Evolutionary conservation across 1,284 basidiomycete genomes (phyloP), one percentile per base, ranked within the genome.

Genomic region (Leccinum cinnamomeum): DNA sequence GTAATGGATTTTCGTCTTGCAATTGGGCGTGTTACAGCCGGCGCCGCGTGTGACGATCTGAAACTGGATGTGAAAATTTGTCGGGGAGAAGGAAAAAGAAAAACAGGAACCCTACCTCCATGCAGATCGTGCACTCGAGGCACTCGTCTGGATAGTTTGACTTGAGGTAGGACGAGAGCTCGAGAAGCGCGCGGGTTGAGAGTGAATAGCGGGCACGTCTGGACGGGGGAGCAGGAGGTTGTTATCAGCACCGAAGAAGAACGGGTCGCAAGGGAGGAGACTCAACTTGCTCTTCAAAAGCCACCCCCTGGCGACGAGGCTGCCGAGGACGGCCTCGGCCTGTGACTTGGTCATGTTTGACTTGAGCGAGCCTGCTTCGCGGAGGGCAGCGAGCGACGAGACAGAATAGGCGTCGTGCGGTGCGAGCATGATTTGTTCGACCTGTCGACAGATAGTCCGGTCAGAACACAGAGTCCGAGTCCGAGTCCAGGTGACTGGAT

Each of bases 351-450:
- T 86, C 82, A 95, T 88, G 63, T 79, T 87, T 0, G 84, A 78
- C 69, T 86, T 88, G 50, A 91, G 77, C 37, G 80, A 70, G 62
- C 78, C 80, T 28, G 86, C 83, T 76, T 93, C 91, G 57, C 89
- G 85, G 41, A 93, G 78, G 0, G 93, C 92, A 4, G 86, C 87
- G 28, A 91, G 76, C 2, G 91, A 90, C 0, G 90, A 88, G 4
- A 94, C 81, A 5, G 88, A 91, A 72, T 83, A 96, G 0, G 89
- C 79, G 68, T 90, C 85, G 50, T 83, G 82, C 7, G 88, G 85
- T 8, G 93, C 90, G 12, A 89, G 81, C 83, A 95, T 90, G 69
- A 96, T 95, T 77, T 91, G 89, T 69, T 95, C 91, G 50, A 96
- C 82, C 93, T 95, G 68, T 28, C 18, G n/a, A n/a, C 8, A 41